Base-by-base conservation (phyloP, 2,329 filamentous ascomycete genomes). In the Pseudogymnoascus sp. region DNA sequence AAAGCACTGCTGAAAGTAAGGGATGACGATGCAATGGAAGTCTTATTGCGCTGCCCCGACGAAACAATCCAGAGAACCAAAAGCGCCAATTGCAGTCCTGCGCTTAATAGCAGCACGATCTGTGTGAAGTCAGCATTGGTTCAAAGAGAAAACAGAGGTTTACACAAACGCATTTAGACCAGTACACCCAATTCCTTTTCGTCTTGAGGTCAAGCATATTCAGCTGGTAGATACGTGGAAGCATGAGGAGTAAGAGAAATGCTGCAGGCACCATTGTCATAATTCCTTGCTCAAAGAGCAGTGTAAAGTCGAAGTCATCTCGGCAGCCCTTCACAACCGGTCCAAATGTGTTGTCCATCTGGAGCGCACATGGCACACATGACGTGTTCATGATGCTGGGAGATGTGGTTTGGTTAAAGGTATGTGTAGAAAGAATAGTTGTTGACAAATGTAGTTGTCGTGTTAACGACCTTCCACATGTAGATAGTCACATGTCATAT, bases 271-370 rank as follows among this genome's bases (percentile, higher is more conserved):
- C 31, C 59, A 28, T 19, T 16, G 37, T 40, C 31, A 61, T 38
- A n/a, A 72, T 68, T n/a, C 61, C 66, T 50, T 74, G 68, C 63
- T 73, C 72, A 37, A 74, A 74, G 3, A 72, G 62, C 14, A 73
- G 66, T 3, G 72, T 73, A 61, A 74, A 74, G 56, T 74, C 72
- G 62, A 72, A 72, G 19, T 68, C 69, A 66, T 68, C 64, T 46
- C 65, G 67, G 62, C 69, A 74, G 14, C 64, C 63, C 14, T 46
- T 59, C n/a, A 73, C 67, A 11, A 62, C 64, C 50, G 72, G 71
- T 16, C 72, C 72, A 43, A 73, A 73, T 12, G 60, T 53, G 59
- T 73, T 66, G 41, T 72, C 67, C 11, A 26, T 26, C 22, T 6
- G 12, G 22, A 50, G 24, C 43, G 22, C 43, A 50, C 43, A 50